phyloP scores from a whole-genome alignment of 2,329 filamentous ascomycete genomes.

The Byssothecium circinans region DNA sequence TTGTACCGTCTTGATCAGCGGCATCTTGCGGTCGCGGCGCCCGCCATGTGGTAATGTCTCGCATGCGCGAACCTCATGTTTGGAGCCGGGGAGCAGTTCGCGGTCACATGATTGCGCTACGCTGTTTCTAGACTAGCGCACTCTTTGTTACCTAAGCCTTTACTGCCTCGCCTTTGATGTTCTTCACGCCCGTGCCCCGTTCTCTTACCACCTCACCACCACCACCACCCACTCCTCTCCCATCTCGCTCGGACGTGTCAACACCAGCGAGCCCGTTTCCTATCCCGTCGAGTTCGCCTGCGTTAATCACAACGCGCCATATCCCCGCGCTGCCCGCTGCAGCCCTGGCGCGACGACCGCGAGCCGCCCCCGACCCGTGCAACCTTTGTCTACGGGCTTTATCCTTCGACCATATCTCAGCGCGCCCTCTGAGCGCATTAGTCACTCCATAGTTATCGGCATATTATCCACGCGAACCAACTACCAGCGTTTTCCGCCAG shows the following conservation, averaged over 20 bases:
- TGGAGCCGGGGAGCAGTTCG: too few relatives aligned
- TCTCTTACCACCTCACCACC: conserved; percentile 19
- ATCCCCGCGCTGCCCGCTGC: conserved; percentile 25
- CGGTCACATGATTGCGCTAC: neutral
- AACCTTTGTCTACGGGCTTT: conserved; percentile 31
- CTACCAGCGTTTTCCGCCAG: conserved; percentile 14
- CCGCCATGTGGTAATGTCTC: neutral
- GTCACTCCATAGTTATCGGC: conserved; percentile 12
- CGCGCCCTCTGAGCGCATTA: conserved; percentile 39
- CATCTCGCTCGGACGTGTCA: conserved; percentile 36
- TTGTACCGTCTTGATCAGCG: conserved; percentile 22
- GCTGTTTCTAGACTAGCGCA: neutral
- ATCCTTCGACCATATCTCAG: conserved; percentile 33
- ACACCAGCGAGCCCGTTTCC: conserved; percentile 40
- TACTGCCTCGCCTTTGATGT: conserved; percentile 7
- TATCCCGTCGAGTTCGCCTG: conserved; percentile 24
- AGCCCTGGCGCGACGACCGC: conserved; percentile 29
- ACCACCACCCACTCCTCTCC: conserved; percentile 21
- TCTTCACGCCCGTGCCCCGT: conserved; percentile 9
- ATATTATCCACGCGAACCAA: conserved; percentile 23
- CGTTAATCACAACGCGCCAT: conserved; percentile 29
- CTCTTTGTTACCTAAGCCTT: conserved; percentile 3
- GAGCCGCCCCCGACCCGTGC: conserved; percentile 30
- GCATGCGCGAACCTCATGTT: too few relatives aligned
- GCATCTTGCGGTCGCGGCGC: conserved; percentile 2